Percentiles rank a stretch among this genome's conserved stretches.
Evolutionary conservation across 306 rosid genomes (phyloP).

Genomic region (Crotalaria pallida): DNA sequence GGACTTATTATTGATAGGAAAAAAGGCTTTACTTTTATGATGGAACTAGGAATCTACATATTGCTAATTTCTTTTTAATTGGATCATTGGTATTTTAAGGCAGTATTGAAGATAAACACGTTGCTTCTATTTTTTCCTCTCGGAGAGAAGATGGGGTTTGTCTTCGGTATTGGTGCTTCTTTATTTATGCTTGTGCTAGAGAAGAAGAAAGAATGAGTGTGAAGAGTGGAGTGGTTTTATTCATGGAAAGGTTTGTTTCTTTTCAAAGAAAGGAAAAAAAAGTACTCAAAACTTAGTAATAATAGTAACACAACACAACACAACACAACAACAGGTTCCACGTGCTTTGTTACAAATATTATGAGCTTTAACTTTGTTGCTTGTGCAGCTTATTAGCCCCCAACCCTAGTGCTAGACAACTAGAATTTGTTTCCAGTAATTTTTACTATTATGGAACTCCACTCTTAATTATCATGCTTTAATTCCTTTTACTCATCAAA

Average conservation of each 20-base stretch:
- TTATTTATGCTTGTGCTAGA: conserved; percentile 19
- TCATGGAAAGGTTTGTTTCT: conserved; percentile 82
- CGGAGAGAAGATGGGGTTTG: conserved; percentile 5
- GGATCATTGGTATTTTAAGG: no score
- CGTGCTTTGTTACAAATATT: conserved; percentile 66
- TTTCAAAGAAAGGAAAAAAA: conserved; percentile 31
- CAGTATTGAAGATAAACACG: no score
- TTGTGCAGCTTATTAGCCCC: conserved; percentile 38
- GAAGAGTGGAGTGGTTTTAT: conserved; percentile 31
- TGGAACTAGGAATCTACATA: no score
- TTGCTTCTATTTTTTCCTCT: no score
- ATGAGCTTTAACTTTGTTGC: conserved; percentile 21
- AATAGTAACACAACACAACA: no score
- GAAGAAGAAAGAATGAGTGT: conserved; percentile 4
- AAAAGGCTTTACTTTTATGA: no score
- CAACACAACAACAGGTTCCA: conserved; percentile 31
- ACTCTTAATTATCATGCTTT: no score
- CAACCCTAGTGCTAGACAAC: conserved; percentile 33
- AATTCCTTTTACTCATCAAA: no score
- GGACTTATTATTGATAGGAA: no score
- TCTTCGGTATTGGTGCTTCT: conserved; percentile 18
- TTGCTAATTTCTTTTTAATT: no score
- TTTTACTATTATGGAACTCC: no score
- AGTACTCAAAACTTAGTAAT: conserved; percentile 34
- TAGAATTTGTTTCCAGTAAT: no score